phyloP scores from a whole-genome alignment of 139 green algal species.

The Picochlorum sp. region DNA sequence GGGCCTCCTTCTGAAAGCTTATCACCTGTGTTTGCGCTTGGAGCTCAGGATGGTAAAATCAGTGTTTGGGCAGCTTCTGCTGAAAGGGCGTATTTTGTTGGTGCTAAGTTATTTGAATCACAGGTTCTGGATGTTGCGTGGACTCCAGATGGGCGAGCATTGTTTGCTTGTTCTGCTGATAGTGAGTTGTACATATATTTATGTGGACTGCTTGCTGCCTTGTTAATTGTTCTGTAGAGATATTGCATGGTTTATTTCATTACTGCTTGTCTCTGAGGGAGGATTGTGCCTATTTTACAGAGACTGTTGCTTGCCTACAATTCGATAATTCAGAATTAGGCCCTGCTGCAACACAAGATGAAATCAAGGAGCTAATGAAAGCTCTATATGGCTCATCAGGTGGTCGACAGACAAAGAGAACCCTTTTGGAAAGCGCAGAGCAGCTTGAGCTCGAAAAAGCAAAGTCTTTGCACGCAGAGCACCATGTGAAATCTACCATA shows the following conservation, averaged over 20 bases:
- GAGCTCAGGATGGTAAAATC: constrained; percentile 40
- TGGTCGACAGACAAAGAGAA: not conserved
- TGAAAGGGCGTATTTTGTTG: constrained; percentile 8
- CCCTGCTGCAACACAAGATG: constrained; percentile 16
- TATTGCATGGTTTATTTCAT: too few species aligned
- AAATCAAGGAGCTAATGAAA: constrained; percentile 35
- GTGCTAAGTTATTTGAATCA: constrained; percentile 25
- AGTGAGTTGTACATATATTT: too few species aligned
- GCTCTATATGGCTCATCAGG: constrained; percentile 42
- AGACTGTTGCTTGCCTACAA: constrained; percentile 43
- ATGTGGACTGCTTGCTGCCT: too few species aligned
- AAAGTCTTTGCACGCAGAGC: too few species aligned
- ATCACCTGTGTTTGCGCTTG: constrained; percentile 40
- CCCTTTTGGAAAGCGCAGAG: constrained; percentile 29
- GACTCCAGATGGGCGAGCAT: constrained; percentile 61
- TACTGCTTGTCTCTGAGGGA: too few species aligned
- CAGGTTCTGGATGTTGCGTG: constrained; percentile 70
- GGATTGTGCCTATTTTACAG: too few species aligned
- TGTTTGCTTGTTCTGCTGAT: constrained; percentile 63
- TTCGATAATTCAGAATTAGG: constrained; percentile 52
- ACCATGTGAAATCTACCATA: not conserved
- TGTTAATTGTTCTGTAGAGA: too few species aligned
- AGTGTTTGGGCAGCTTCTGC: constrained; percentile 16
- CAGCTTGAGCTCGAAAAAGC: constrained; percentile 28
- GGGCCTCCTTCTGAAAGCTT: constrained; percentile 3